Conservation (phyloP, 164 flowering plant genomes). For the Piper betle region DNA sequence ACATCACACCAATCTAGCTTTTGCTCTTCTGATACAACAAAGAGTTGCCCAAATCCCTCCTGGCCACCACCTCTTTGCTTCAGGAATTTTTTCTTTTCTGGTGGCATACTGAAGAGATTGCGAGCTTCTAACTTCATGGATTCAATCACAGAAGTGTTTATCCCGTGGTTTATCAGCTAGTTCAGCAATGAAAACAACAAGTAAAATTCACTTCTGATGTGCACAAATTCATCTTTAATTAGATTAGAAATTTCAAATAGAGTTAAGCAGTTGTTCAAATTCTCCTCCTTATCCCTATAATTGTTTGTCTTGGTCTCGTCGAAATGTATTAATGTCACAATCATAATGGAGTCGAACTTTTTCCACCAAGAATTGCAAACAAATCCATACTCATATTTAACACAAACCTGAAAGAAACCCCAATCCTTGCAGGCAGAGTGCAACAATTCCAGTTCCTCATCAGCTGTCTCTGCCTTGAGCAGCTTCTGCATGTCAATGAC, state of each 20-base stretch:
- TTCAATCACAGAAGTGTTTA: conserved; percentile 16
- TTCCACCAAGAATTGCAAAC: too few relatives aligned
- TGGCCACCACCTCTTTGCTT: conserved; percentile 19
- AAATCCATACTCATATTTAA: too few relatives aligned
- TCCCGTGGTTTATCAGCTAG: conserved; percentile 42
- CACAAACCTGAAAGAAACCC: conserved; percentile 31
- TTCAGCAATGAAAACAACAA: not conserved
- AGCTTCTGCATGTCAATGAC: conserved; percentile 25
- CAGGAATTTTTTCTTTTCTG: conserved; percentile 31
- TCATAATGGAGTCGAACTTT: too few relatives aligned
- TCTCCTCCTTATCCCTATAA: too few relatives aligned
- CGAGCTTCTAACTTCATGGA: conserved; percentile 24
- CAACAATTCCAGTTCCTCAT: conserved; percentile 19
- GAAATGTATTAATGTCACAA: too few relatives aligned
- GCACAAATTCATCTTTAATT: too few relatives aligned
- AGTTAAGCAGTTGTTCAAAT: too few relatives aligned
- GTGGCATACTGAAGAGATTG: conserved; percentile 32
- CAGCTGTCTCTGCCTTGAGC: conserved; percentile 5
- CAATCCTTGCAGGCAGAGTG: conserved; percentile 32
- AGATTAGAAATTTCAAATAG: too few relatives aligned
- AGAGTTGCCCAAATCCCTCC: conserved; percentile 49
- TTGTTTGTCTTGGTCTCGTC: too few relatives aligned
- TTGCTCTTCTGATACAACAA: conserved; percentile 33
- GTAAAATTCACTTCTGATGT: too few relatives aligned
- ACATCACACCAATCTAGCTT: conserved; percentile 56